Evolutionary conservation across 306 rosid species (phyloP).

Genomic region (Corylus americana): DNA sequence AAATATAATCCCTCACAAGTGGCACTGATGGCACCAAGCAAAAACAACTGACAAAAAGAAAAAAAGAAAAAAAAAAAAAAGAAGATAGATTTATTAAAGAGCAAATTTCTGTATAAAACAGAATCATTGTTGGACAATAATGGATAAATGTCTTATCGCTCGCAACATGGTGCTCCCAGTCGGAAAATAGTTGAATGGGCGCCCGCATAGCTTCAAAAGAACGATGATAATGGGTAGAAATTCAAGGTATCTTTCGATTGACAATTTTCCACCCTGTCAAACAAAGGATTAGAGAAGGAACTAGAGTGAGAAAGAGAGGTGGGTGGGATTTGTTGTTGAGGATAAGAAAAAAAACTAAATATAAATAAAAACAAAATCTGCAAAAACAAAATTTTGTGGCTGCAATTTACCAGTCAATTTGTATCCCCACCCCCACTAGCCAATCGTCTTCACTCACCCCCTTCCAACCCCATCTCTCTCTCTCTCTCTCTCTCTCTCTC

Average conservation of each 20-base stretch:
- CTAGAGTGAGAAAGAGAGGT: conserved; percentile 38
- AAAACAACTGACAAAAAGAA: not conserved
- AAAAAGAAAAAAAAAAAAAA: not conserved
- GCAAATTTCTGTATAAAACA: not conserved
- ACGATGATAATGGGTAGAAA: not conserved
- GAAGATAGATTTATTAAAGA: not conserved
- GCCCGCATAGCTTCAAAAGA: not conserved
- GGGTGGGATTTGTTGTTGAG: conserved; percentile 47
- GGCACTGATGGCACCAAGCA: too few relatives aligned
- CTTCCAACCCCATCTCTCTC: conserved; percentile 12
- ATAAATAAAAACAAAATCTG: conserved; percentile 22
- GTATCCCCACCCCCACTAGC: conserved; percentile 49
- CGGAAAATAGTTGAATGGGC: not conserved
- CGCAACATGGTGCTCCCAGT: not conserved
- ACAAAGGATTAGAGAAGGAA: conserved; percentile 43
- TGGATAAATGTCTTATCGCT: not conserved
- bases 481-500: conserved; percentile 28
- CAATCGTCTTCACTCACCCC: conserved; percentile 44
- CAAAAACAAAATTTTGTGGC: conserved; percentile 62
- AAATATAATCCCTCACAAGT: too few relatives aligned
- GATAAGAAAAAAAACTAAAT: conserved; percentile 38
- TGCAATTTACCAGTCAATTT: conserved; percentile 54
- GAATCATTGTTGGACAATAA: not conserved
- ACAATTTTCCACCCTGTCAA: conserved; percentile 47
- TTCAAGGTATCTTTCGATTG: not conserved